These are phyloP conservation scores for Drechslerella coelobrocha DNA, from an alignment of 2,329 filamentous ascomycete species.

Conservation along the genomic window DNA sequence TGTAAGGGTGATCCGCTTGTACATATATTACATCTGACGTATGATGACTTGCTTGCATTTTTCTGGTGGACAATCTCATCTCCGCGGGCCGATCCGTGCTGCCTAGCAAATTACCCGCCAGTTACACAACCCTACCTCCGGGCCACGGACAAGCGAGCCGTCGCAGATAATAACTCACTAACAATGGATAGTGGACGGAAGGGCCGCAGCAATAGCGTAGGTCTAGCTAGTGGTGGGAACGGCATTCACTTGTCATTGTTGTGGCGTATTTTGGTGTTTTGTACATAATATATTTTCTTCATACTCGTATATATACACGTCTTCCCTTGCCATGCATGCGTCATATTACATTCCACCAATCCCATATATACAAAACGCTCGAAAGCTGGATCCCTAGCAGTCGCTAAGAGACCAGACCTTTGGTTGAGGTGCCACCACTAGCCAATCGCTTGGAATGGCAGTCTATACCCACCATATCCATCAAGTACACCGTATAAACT, in stretches of 20 bases:
- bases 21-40: slow-evolving; percentile 39
- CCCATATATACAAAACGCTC: not conserved
- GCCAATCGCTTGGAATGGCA: too few relatives aligned
- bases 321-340: not conserved
- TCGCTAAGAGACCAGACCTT: too few relatives aligned
- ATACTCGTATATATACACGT: not conserved
- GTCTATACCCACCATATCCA: not conserved
- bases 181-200: too few relatives aligned
- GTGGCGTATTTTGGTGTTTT: slow-evolving; percentile 13
- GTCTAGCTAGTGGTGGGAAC: not conserved
- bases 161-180: not conserved
- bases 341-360: not conserved
- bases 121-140: too few relatives aligned
- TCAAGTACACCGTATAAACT: not conserved
- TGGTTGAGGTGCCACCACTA: not conserved
- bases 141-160: too few relatives aligned
- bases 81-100: slow-evolving; percentile 15
- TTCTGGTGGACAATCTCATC: slow-evolving; percentile 35
- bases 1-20: slow-evolving; percentile 27
- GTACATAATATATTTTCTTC: not conserved
- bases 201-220: not conserved
- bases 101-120: not conserved
- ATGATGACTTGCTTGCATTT: slow-evolving; percentile 3
- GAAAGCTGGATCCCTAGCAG: too few relatives aligned
- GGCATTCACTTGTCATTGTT: slow-evolving; percentile 1